Evolutionary conservation across 192 early-diverging fungal genomes (phyloP).

Genomic region (Geranomyces variabilis): DNA sequence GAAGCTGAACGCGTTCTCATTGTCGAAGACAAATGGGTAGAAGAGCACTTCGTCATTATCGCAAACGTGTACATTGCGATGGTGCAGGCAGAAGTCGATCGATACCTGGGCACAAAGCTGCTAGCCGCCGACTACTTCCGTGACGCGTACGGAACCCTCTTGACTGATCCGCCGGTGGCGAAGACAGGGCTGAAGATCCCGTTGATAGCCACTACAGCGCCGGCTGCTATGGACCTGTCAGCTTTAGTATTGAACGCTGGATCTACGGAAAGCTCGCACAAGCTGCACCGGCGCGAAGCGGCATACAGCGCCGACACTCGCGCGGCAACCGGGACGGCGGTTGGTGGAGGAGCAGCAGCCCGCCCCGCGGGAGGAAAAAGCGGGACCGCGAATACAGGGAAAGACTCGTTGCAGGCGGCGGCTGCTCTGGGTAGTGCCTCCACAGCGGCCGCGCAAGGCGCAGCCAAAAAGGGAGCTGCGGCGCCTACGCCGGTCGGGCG

Average conservation of each 20-base stretch:
- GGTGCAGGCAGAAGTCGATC: conserved; percentile 63
- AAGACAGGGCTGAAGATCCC: conserved; percentile 41
- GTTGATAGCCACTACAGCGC: conserved; percentile 28
- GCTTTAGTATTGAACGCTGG: conserved; percentile 13
- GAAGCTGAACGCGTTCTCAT: conserved; percentile 57
- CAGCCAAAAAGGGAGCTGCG: background rate
- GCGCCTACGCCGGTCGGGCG: background rate
- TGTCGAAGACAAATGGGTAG: conserved; percentile 62
- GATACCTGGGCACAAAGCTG: conserved; percentile 49
- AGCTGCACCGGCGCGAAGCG: conserved; percentile 25
- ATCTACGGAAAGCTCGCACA: conserved; percentile 22
- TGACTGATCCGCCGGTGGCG: conserved; percentile 18
- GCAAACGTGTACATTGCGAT: conserved; percentile 57
- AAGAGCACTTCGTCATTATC: conserved; percentile 61
- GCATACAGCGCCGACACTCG: conserved; percentile 17
- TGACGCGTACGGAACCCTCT: conserved; percentile 48
- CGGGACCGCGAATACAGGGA: background rate
- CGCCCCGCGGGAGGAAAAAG: conserved; percentile 11
- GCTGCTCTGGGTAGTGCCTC: background rate
- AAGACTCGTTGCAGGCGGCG: background rate
- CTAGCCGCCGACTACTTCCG: conserved; percentile 56
- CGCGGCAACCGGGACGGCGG: conserved; percentile 6
- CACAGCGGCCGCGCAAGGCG: background rate
- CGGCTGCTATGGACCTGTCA: conserved; percentile 40
- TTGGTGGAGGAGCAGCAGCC: conserved; percentile 16